These are phyloP conservation scores for Vicia villosa DNA, from an alignment of 306 rosid genomes.

Conservation along the genomic window DNA sequence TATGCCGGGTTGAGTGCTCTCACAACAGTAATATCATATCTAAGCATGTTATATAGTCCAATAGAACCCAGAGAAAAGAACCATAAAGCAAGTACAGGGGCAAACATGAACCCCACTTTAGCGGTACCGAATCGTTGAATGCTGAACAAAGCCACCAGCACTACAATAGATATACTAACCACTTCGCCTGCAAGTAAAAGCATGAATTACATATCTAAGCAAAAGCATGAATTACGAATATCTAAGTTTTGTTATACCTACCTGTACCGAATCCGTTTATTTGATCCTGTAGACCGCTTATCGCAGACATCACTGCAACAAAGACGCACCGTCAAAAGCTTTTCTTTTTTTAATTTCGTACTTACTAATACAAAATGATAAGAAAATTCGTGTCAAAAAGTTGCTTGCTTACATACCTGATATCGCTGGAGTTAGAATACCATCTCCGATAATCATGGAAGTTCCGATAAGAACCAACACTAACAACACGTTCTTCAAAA, in stretches of 20 bases:
- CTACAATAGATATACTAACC: constrained; percentile 65
- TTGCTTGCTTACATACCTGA: constrained; percentile 63
- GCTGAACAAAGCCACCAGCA: constrained; percentile 75
- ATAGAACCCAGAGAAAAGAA: constrained; percentile 82
- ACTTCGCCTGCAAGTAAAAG: constrained; percentile 63
- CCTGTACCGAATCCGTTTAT: constrained; percentile 71
- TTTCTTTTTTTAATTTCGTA: background rate
- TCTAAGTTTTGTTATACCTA: constrained; percentile 43
- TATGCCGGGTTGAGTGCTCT: constrained; percentile 92
- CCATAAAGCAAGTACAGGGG: constrained; percentile 90
- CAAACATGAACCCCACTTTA: constrained; percentile 91
- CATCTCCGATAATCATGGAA: constrained; percentile 97
- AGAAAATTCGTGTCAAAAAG: background rate
- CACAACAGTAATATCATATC: constrained; percentile 63
- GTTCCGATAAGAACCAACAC: constrained; percentile 91
- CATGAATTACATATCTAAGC: constrained; percentile 30
- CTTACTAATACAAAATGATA: constrained; percentile 8
- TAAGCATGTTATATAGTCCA: constrained; percentile 77
- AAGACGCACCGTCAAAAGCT: constrained; percentile 33
- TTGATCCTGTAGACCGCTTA: constrained; percentile 85
- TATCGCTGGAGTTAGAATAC: constrained; percentile 93
- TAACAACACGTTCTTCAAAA: constrained; percentile 66
- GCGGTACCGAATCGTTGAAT: constrained; percentile 85
- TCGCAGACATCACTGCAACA: constrained; percentile 85
- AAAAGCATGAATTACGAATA: constrained; percentile 35